Base-by-base conservation (phyloP, 1,284 basidiomycete genomes). In the Cryptococcus deneoformans region DNA sequence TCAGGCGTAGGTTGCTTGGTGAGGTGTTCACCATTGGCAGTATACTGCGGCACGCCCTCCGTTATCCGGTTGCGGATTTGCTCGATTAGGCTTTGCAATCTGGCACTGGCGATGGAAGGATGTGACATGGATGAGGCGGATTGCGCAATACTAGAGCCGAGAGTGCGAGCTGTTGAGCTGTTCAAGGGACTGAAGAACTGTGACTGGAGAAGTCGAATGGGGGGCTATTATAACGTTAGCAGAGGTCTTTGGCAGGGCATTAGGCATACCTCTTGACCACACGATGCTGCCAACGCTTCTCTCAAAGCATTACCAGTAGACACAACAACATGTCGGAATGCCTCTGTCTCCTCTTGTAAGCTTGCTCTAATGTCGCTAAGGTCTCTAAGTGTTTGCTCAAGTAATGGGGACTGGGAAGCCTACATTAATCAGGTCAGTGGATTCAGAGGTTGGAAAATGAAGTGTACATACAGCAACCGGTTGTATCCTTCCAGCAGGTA, bases 301-400 rank as follows among this genome's bases (percentile, higher is more conserved):
- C 86, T 84, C 29, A 89, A 73, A 58, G 86, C 85, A 66, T 91
- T 91, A 16, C 86, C 85, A 3, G 85, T 80, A 37, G 82, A 81
- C 37, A 92, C 72, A 2, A 90, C 73, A n/a, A 91, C 78, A 54
- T 83, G 84, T 56, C 86, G 82, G 56, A 93, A 82, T 38, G 81
- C 81, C 52, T 83, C 77, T 50, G 88, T 90, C 75, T 93, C 89
- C 47, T 87, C 85, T 37, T 82, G 77, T 35, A 92, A 80, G 54
- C 84, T 82, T 46, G 80, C 79, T 43, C 88, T 80, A 0, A 88
- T 84, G 46, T 82, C 81, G 65, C 90, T 87, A 0, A 90, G 84
- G 61, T 92, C 85, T 50, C 86, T 83, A 34, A 93, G 78, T 1
- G 89, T 85, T 36, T 83, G 79, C 62, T 93, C 90, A 46, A 88